Evolutionary conservation across 2,329 filamentous ascomycete genomes (phyloP).

Genomic region (Aspergillus sclerotialis): DNA sequence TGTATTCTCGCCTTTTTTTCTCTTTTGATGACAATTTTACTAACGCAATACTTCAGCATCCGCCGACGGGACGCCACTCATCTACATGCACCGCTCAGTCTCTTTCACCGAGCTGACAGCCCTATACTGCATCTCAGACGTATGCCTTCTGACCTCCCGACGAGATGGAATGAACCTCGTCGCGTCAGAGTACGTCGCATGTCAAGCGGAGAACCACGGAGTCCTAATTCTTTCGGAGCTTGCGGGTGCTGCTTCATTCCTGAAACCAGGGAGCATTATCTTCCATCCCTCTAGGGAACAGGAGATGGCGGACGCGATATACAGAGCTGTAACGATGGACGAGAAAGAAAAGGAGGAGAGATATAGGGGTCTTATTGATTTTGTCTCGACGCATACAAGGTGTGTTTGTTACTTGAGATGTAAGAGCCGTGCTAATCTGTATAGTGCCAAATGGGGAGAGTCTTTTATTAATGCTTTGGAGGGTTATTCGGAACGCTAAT

Average conservation of each 20-base stretch:
- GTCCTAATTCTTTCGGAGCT: constrained; percentile 91
- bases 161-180: constrained; percentile 98
- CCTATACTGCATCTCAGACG: constrained; percentile 82
- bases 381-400: constrained; percentile 85
- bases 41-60: constrained; percentile 46
- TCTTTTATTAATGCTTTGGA: constrained; percentile 2
- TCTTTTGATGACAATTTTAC: too few relatives aligned
- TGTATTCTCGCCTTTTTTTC: too few relatives aligned
- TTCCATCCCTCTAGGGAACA: constrained; percentile 94
- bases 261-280: constrained; percentile 69
- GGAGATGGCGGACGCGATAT: constrained; percentile 76
- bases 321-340: constrained; percentile 81
- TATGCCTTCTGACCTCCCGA: constrained; percentile 78
- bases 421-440: too few relatives aligned
- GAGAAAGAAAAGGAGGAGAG: constrained; percentile 71
- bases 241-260: constrained; percentile 76
- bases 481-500: too few relatives aligned
- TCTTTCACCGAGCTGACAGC: constrained; percentile 83
- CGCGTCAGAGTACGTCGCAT: constrained; percentile 91
- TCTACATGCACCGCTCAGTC: constrained; percentile 88
- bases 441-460: constrained; percentile 5
- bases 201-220: constrained; percentile 75
- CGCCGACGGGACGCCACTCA: constrained; percentile 88
- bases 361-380: constrained; percentile 75
- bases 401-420: constrained; percentile 17